phyloP scores from a whole-genome alignment of 2,329 filamentous ascomycete species.

The Aspergillus viridinutans region DNA sequence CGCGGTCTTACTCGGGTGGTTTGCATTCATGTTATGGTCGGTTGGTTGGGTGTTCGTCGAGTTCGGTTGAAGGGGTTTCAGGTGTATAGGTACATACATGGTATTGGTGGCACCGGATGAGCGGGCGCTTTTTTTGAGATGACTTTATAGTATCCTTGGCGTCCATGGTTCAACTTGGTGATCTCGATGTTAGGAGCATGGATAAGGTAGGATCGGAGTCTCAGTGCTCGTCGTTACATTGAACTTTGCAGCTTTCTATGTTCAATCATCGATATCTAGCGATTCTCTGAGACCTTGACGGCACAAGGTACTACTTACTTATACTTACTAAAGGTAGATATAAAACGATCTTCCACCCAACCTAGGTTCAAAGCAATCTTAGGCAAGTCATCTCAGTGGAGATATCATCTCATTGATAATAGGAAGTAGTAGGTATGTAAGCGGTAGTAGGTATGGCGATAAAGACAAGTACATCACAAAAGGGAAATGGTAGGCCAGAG shows the following conservation, averaged over 20 bases:
- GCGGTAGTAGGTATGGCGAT: not conserved
- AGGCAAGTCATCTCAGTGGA: not conserved
- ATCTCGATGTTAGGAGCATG: not conserved
- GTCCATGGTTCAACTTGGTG: not conserved
- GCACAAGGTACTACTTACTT: not conserved
- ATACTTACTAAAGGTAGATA: not conserved
- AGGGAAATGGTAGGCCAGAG: not conserved
- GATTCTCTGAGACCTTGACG: not conserved
- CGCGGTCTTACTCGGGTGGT: not conserved
- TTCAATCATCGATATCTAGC: not conserved
- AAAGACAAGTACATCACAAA: not conserved
- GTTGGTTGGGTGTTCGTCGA: not conserved
- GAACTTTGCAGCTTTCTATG: not conserved
- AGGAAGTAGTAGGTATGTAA: conserved; percentile 1
- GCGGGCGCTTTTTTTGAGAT: not conserved
- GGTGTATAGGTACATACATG: not conserved
- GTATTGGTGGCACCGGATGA: not conserved
- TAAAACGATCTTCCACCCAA: not conserved
- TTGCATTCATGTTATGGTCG: not conserved
- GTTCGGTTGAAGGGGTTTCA: not conserved
- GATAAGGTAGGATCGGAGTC: not conserved
- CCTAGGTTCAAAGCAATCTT: no score
- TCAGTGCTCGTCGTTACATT: not conserved
- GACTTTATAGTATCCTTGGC: not conserved
- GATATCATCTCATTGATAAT: not conserved